Evolutionary conservation across 345 rosid genomes (phyloP).

Genomic region (Isatis tinctoria): DNA sequence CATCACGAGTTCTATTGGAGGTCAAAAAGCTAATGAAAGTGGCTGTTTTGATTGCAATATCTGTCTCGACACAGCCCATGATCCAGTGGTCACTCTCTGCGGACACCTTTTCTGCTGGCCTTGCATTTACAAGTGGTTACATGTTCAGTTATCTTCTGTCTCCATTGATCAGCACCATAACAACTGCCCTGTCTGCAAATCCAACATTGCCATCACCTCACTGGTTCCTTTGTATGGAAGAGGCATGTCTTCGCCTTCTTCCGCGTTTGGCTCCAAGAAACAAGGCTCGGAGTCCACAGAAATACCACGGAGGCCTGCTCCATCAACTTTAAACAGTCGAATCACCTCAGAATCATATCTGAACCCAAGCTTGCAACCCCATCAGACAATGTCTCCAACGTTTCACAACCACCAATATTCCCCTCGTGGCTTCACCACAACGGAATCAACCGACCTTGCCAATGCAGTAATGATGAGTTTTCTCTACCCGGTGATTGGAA

Average conservation of each 20-base stretch:
- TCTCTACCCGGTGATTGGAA: conserved; percentile 48
- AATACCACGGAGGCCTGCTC: conserved; percentile 64
- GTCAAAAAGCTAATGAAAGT: conserved; percentile 17
- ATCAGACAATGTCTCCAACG: conserved; percentile 19
- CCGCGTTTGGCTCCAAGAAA: conserved; percentile 15
- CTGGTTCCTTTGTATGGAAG: conserved; percentile 91
- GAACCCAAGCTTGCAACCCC: conserved; percentile 11
- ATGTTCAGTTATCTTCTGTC: conserved; percentile 38
- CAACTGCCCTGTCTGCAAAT: conserved; percentile 85
- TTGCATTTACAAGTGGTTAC: conserved; percentile 53
- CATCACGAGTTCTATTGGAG: not conserved
- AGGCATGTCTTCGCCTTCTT: conserved; percentile 45
- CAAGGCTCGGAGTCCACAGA: conserved; percentile 18
- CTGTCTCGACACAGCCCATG: conserved; percentile 63
- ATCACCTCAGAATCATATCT: conserved; percentile 4
- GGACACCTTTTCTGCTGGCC: conserved; percentile 94
- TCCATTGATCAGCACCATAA: conserved; percentile 38
- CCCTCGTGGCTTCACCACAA: conserved; percentile 37
- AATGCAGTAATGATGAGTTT: conserved; percentile 41
- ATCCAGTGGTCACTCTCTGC: conserved; percentile 78
- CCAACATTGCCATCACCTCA: conserved; percentile 50
- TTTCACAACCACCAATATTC: conserved; percentile 15
- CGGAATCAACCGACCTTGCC: conserved; percentile 40
- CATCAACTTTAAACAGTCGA: conserved; percentile 20
- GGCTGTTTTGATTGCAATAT: conserved; percentile 75